Evolutionary conservation across 495 filamentous ascomycete species (phyloP).

Genomic region (Hypoxylon subgilvum): DNA sequence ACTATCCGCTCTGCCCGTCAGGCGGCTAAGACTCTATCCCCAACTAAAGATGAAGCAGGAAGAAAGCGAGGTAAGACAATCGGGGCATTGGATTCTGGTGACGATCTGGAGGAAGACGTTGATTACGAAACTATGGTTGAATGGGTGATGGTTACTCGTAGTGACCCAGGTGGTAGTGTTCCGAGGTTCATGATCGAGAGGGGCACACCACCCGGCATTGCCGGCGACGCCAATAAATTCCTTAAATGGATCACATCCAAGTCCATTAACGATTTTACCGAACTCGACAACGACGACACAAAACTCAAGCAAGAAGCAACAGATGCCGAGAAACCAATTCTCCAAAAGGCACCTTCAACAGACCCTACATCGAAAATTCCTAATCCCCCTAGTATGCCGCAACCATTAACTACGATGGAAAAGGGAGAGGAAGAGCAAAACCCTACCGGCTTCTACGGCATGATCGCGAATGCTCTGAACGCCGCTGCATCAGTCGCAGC

Average conservation of each 20-base stretch:
- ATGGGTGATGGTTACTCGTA: conserved; percentile 97
- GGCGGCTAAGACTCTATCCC: conserved; percentile 13
- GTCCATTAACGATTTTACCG: conserved; percentile 50
- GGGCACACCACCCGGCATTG: conserved; percentile 84
- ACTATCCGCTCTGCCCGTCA: conserved; percentile 40
- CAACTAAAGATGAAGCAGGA: conserved; percentile 4
- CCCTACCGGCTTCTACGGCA: conserved; percentile 58
- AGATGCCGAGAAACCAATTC: conserved; percentile 15
- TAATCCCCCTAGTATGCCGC: neutral
- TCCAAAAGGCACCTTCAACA: conserved; percentile 16
- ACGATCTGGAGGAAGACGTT: conserved; percentile 50
- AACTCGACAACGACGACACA: conserved; percentile 29
- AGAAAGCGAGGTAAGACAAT: conserved; percentile 32
- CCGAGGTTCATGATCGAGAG: conserved; percentile 94
- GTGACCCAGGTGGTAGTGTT: conserved; percentile 89
- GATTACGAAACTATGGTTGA: conserved; percentile 69
- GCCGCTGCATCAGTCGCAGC: conserved; percentile 51
- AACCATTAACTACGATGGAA: conserved; percentile 13
- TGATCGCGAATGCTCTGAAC: conserved; percentile 54
- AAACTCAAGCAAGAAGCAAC: conserved; percentile 23
- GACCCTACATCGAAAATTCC: conserved; percentile 8
- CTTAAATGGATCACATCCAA: conserved; percentile 78
- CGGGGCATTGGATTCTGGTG: conserved; percentile 11
- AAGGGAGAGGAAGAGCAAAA: conserved; percentile 48
- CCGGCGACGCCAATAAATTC: conserved; percentile 82